These are phyloP conservation scores for Colletotrichum sp. DNA, from an alignment of 2,329 filamentous ascomycete species.

Conservation along the genomic window DNA sequence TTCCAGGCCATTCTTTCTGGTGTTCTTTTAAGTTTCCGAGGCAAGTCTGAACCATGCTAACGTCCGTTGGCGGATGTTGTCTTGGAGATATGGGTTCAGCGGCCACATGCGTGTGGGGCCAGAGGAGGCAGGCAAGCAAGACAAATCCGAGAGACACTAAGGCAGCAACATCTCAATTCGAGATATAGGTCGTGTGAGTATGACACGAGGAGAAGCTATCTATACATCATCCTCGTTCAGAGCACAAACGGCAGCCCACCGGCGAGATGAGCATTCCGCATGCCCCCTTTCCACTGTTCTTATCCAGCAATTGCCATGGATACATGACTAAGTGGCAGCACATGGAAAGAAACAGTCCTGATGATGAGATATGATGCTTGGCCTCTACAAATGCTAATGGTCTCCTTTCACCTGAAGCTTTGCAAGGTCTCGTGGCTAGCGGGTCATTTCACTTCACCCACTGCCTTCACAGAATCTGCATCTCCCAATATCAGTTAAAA, in stretches of 20 bases:
- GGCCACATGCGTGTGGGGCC: not conserved
- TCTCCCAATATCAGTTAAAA: not conserved
- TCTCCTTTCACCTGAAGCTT: not conserved
- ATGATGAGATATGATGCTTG: not conserved
- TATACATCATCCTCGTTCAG: not conserved
- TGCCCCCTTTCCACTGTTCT: not conserved
- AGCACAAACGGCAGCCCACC: not conserved
- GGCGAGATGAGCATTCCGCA: not conserved
- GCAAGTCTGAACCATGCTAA: not conserved
- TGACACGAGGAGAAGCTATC: not conserved
- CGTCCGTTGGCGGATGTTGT: not conserved
- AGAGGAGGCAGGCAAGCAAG: not conserved
- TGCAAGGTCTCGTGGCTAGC: not conserved
- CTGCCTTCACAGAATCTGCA: not conserved
- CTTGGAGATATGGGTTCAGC: not conserved
- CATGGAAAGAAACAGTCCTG: accelerated
- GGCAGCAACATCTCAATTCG: not conserved
- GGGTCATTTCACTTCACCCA: not conserved
- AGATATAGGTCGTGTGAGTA: not conserved
- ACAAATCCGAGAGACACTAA: not conserved
- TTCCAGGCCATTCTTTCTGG: not conserved
- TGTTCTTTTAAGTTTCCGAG: not conserved
- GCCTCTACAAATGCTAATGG: not conserved
- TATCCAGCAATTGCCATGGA: not conserved
- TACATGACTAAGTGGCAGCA: not conserved